Base-by-base conservation (phyloP, 805 yeast genomes). In the Candida coleopterorum region DNA sequence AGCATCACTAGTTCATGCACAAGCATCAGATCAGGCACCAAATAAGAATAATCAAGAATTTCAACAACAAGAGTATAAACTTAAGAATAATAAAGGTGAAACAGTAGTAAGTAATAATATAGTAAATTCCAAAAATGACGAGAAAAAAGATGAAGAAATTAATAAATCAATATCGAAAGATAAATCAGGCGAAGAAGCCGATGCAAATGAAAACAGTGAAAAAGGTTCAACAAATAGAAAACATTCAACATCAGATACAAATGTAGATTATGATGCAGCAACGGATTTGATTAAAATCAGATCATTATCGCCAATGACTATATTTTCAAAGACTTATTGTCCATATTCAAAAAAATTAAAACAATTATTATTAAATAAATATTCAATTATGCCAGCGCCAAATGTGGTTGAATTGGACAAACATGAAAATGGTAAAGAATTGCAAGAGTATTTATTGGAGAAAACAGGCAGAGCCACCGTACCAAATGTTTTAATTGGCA, bases 381-480 rank as follows among this genome's bases (percentile, higher is more conserved):
- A 85, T 59, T 71, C 71, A 34, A 76, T 90, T 42, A 69, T 73
- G 3, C 98, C 97, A 4, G 61, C 68, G 22, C 89, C 87, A 3
- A 52, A 68, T 5, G 71, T 85, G 37, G 85, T 90, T 12, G 97
- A 90, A 54, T 68, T 90, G 35, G 97, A 90, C 60, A 70, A 69
- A 50, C 95, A 87, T 56, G 68, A 72, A 34, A 72, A 86, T 55
- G 97, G 97, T 2, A 56, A 63, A 3, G 82, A 74, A 43, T 69
- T 93, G 42, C 97, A 89, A 60, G 74, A 67, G 12, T 81, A 82
- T 57, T 70, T 93, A 35, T 81, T 71, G 12, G 65, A 70, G 34
- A 58, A 72, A 39, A 77, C 95, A 4, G 94, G 93, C 6, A 77
- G 96, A 48, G 62, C 62, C 20, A 90, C 97, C 0, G 98, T 93